Percentiles rank a stretch among this genome's conserved stretches.
phyloP scores from a whole-genome alignment of 2,329 filamentous ascomycete species.

The Xylaria multiplex region DNA sequence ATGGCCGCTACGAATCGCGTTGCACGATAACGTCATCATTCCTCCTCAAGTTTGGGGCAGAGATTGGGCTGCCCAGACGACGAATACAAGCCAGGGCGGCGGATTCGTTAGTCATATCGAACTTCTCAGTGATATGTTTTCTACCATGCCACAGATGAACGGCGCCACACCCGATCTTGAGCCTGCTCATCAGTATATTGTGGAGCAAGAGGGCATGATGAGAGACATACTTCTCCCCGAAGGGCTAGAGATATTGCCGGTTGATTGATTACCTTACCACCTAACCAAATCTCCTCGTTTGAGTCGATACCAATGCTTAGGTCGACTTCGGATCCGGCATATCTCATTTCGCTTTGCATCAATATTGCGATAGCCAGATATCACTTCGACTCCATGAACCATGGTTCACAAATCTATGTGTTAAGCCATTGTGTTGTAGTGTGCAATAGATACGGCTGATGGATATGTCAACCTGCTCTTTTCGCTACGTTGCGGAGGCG shows the following conservation, averaged over 20 bases:
- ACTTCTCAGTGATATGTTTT: slow-evolving; percentile 55
- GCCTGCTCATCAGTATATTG: slow-evolving; percentile 36
- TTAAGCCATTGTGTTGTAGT: background rate
- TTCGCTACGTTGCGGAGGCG: background rate
- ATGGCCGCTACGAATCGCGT: slow-evolving; percentile 68
- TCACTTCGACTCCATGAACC: background rate
- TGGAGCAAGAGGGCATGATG: slow-evolving; percentile 37
- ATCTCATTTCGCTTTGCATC: background rate
- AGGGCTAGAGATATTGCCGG: slow-evolving; percentile 37
- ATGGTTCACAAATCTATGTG: background rate
- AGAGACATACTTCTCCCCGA: slow-evolving; percentile 39
- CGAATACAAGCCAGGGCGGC: slow-evolving; percentile 45
- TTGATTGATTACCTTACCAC: slow-evolving; percentile 30
- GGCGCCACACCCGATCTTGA: slow-evolving; percentile 34
- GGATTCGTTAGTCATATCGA: slow-evolving; percentile 59
- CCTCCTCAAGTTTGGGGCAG: slow-evolving; percentile 67
- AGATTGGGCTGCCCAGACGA: slow-evolving; percentile 58
- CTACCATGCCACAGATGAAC: slow-evolving; percentile 42
- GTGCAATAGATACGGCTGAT: background rate
- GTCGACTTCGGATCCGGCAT: background rate
- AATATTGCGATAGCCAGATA: background rate
- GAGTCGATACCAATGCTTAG: background rate
- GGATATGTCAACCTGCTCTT: background rate
- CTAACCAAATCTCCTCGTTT: background rate
- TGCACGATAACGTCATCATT: slow-evolving; percentile 65